Evolutionary conservation across 176 grass and related monocot genomes (phyloP), one percentile per base, ranked within the genome.

Genomic region (Ananas comosus): DNA sequence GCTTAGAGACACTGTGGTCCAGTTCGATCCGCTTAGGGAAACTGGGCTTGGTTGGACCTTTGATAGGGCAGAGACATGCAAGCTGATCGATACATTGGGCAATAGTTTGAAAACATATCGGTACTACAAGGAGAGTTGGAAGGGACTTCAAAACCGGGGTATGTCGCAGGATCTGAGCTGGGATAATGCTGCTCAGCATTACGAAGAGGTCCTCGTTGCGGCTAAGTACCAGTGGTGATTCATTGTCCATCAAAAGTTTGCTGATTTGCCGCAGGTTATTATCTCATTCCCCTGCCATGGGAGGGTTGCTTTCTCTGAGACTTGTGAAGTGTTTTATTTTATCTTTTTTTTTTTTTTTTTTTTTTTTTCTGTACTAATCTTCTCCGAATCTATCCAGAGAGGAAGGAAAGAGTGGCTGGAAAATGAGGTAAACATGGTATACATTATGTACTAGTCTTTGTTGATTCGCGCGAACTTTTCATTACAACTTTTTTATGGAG

Each of bases 221-320:
- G 94, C 94, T 48, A 93, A 99, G 84, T 99, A 99, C 75, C 94
- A 93, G 63, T 93, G 94, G 89, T 99, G 74, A 92, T 74, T 19
- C 2, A 42, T 10, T 71, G 22, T 52, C 22, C 18, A 49, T 74
- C 59, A 49, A 23, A 58, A 17, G 16, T 53, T 16, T 58, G 21
- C 16, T 72, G 27, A 53, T 13, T 61, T 10, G 56, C 16, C n/a
- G 56, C 16, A 61, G 9, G 2, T 9, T 61, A 2, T 61, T 10
- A 2, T 16, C 56, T 61, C n/a, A 56, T 56, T 42, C 33, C 6
- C 9, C 52, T 4, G 52, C 16, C 12, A 11, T 61, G 56, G 33
- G 33, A 42, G 33, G 33, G 0, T 42, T 42, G 33, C 33, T 42
- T 42, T 42, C 33, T 42, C 56, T 61, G 56, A 10, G 21, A 61